Evolutionary conservation across 108 stramenopile genomes (phyloP).

Genomic region (Cylindrotheca closterium): DNA sequence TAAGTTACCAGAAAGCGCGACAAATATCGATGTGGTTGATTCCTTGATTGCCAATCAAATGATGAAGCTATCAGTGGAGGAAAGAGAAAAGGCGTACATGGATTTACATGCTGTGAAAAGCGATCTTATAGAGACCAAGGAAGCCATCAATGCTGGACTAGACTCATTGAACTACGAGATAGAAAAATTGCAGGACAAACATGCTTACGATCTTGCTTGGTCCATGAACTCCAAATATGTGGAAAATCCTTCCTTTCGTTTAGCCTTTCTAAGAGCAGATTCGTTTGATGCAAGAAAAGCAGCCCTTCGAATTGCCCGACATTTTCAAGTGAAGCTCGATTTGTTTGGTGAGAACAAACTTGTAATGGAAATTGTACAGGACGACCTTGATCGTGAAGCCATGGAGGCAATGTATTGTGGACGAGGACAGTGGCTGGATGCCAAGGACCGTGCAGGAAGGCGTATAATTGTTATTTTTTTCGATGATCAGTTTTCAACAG

Average conservation of each 20-base stretch:
- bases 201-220: conserved; percentile 14
- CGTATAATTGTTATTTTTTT: conserved; percentile 3
- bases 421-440: neutral
- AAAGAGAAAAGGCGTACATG: conserved; percentile 7
- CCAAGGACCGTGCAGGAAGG: conserved; percentile 21
- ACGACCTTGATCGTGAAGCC: conserved; percentile 28
- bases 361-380: conserved; percentile 16
- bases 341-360: conserved; percentile 31
- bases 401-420: conserved; percentile 5
- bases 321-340: conserved; percentile 18
- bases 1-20: too few species aligned
- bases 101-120: conserved; percentile 11
- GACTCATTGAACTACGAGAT: neutral
- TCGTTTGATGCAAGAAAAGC: conserved; percentile 6
- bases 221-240: conserved; percentile 10
- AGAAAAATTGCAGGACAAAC: neutral
- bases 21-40: too few species aligned
- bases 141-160: neutral
- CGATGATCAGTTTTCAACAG: too few species aligned
- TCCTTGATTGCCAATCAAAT: conserved; percentile 11
- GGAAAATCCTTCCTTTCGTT: conserved; percentile 3
- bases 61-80: conserved; percentile 2
- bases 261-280: conserved; percentile 19
- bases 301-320: conserved; percentile 5
- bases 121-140: conserved; percentile 2